A percentile compares a stretch with the other conserved stretches of the same genome.
phyloP scores from a whole-genome alignment of 208 protist genomes.

The Acanthamoeba castellanii region DNA sequence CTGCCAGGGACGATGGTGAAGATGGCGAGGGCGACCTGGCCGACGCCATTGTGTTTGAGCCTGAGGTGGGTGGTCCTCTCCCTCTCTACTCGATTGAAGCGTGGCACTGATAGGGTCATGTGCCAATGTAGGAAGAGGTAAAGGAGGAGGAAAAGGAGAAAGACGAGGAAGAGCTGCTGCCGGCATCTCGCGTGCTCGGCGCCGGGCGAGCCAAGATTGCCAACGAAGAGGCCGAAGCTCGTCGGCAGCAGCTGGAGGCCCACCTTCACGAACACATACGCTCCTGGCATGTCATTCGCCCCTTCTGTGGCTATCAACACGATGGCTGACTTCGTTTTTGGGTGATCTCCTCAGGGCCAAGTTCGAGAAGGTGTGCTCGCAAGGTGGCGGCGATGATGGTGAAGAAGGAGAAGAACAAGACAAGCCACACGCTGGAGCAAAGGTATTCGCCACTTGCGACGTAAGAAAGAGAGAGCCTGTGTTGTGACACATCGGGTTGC shows the following conservation, averaged over 20 bases:
- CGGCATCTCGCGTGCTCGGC: not conserved
- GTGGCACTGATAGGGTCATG: too few species aligned
- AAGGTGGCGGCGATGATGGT: not conserved
- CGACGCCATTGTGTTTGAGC: not conserved
- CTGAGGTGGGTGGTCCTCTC: not conserved
- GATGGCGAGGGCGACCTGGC: not conserved
- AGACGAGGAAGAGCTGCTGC: constrained; percentile 10
- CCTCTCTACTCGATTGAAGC: too few species aligned
- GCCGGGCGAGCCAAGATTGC: not conserved
- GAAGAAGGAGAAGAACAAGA: not conserved
- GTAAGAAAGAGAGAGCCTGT: not conserved
- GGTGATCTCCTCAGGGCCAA: not conserved
- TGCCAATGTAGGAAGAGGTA: not conserved
- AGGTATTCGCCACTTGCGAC: too few species aligned
- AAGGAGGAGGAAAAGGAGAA: not conserved
- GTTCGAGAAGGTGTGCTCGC: not conserved
- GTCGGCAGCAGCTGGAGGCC: not conserved
- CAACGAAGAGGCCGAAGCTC: not conserved
- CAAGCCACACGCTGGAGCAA: not conserved
- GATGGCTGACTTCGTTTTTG: not conserved
- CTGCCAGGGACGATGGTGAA: not conserved
- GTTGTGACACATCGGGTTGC: not conserved
- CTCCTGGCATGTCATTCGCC: not conserved
- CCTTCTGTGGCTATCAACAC: too few species aligned
- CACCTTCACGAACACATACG: not conserved